These are phyloP conservation scores for Aspergillus novoparasiticus DNA, from an alignment of 2,329 filamentous ascomycete genomes.

Conservation along the genomic window DNA sequence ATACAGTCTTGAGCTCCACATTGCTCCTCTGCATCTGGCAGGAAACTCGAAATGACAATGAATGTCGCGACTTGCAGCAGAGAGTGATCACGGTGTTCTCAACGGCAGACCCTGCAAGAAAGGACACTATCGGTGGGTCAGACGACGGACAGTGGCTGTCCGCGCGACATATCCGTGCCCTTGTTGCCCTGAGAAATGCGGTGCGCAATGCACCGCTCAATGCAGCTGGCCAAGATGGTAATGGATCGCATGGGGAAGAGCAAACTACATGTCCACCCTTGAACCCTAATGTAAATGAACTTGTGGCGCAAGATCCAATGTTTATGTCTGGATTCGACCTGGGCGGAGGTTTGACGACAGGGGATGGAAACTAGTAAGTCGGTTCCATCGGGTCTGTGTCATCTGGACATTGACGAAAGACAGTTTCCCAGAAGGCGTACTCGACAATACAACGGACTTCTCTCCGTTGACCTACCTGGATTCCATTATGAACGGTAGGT, in stretches of 20 bases:
- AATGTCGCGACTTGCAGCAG: constrained; percentile 33
- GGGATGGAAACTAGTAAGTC: constrained; percentile 18
- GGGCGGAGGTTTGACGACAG: background rate
- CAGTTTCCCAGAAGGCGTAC: constrained; percentile 16
- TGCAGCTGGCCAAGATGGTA: constrained; percentile 8
- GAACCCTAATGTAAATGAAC: background rate
- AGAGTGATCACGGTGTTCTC: constrained; percentile 35
- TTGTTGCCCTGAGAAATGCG: constrained; percentile 28
- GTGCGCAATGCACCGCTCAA: constrained; percentile 20
- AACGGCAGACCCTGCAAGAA: constrained; percentile 16
- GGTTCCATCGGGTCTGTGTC: background rate
- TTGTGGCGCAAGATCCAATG: background rate
- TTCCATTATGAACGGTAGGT: constrained; percentile 33
- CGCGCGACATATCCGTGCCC: constrained; percentile 30
- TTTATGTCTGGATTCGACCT: constrained; percentile 1
- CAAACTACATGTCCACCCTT: background rate
- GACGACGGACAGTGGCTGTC: constrained; percentile 33
- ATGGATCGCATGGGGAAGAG: background rate
- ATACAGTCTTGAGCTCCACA: constrained; percentile 37
- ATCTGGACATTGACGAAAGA: background rate
- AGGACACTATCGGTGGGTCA: constrained; percentile 15
- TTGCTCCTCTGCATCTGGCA: constrained; percentile 38
- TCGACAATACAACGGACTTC: constrained; percentile 19
- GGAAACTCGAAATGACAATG: constrained; percentile 32
- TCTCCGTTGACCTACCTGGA: constrained; percentile 32